Percentiles rank a stretch among this genome's conserved stretches.
phyloP scores from a whole-genome alignment of 1,284 basidiomycete genomes.

The Fomitopsis pinicola region DNA sequence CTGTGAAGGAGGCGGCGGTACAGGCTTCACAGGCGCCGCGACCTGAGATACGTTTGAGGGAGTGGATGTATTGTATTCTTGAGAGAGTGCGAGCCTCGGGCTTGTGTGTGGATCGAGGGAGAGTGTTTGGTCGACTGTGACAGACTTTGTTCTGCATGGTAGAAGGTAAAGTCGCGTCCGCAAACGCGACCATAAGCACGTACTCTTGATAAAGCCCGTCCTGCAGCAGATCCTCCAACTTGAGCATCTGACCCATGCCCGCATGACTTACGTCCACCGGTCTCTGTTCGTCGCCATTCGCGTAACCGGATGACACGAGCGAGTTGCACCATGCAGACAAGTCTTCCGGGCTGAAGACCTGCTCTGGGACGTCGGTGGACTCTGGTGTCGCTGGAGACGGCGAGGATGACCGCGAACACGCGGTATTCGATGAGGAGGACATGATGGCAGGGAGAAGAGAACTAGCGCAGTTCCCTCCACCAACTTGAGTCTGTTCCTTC shows the following conservation, averaged over 20 bases:
- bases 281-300: slow-evolving; percentile 22
- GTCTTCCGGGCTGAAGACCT: slow-evolving; percentile 47
- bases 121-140: slow-evolving; percentile 7
- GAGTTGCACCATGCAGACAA: slow-evolving; percentile 56
- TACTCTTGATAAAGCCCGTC: slow-evolving; percentile 71
- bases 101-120: neutral
- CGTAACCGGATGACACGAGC: slow-evolving; percentile 36
- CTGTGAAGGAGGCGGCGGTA: slow-evolving; percentile 54
- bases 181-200: slow-evolving; percentile 23
- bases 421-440: slow-evolving; percentile 53
- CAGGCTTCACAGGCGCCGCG: slow-evolving; percentile 41
- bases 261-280: slow-evolving; percentile 20
- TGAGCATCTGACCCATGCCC: slow-evolving; percentile 51
- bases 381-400: slow-evolving; percentile 68
- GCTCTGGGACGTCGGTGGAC: slow-evolving; percentile 47
- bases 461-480: slow-evolving; percentile 4
- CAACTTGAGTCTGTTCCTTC: neutral
- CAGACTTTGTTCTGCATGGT: slow-evolving; percentile 9
- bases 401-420: slow-evolving; percentile 58
- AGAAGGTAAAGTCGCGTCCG: slow-evolving; percentile 13
- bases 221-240: slow-evolving; percentile 67
- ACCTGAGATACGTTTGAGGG: slow-evolving; percentile 7
- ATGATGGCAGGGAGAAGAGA: slow-evolving; percentile 24
- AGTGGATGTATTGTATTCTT: slow-evolving; percentile 3
- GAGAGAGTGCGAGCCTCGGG: slow-evolving; percentile 5